Evolutionary conservation across 345 rosid genomes (phyloP), one percentile per base, ranked within the genome.

Genomic region (Turritis glabra): DNA sequence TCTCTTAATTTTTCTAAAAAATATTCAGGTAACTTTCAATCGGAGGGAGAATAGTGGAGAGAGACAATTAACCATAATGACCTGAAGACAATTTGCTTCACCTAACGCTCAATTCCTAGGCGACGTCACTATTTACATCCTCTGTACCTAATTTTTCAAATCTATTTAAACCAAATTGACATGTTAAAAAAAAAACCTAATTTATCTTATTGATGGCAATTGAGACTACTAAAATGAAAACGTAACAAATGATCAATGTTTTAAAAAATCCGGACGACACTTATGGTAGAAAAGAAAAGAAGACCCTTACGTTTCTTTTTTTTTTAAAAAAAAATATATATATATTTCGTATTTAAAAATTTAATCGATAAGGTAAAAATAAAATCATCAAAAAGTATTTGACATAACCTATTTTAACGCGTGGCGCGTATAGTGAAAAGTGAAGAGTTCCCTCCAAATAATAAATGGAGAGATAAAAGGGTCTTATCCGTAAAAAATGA

Each of bases 401-500:
- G 35, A 37, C 15, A 13, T 48, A 7, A 71, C 26, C 19, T 17
- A 19, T 5, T 1, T 14, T 17, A 8, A 51, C 64, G 73, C 73
- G 72, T 61, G 32, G 22, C 32, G 51, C 61, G 77, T 63, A 30
- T 12, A 54, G 21, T 8, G 37, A 64, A 52, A 37, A 66, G 73
- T 48, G 54, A 19, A 8, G 58, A 59, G 40, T 74, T 58, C 72
- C 74, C 63, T 74, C 79, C 69, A 47, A 22, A 51, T 77, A 43
- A 76, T 2, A 35, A 33, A 8, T 75, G 67, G 8, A 71, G 69
- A 62, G 8, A 33, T 59, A 22, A 72, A 63, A 54, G 37, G 52
- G 64, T 75, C 82, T 70, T 78, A 78, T 84, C 82, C 57, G 51
- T 5, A 44, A 32, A 70, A 52, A 30, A 7, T n/a, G 7, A 66